These are phyloP conservation scores for Didymellaceae sp. DNA, from an alignment of 2,329 filamentous ascomycete species.

Conservation along the genomic window DNA sequence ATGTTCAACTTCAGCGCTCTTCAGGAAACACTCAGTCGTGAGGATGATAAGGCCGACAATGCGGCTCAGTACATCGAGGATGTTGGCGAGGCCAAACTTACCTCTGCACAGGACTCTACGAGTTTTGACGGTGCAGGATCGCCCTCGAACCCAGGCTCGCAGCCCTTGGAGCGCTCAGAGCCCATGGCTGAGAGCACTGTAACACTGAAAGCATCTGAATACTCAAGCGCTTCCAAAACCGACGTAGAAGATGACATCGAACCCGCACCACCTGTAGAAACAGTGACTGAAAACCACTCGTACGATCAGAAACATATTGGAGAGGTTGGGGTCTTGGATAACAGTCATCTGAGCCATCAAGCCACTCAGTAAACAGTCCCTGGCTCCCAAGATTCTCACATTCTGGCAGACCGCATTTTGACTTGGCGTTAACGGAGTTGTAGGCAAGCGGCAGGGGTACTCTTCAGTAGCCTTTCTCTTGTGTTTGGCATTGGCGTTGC, in stretches of 20 bases:
- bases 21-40: constrained; percentile 79
- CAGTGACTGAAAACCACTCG: constrained; percentile 24
- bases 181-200: constrained; percentile 30
- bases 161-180: constrained; percentile 5
- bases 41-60: constrained; percentile 51
- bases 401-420: constrained; percentile 5
- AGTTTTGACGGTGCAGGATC: constrained; percentile 5
- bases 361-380: constrained; percentile 35
- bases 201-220: constrained; percentile 35
- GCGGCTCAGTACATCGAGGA: constrained; percentile 52
- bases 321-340: constrained; percentile 39
- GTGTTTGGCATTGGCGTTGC: constrained; percentile 5
- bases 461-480: constrained; percentile 15
- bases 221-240: constrained; percentile 6
- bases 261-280: constrained; percentile 32
- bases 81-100: constrained; percentile 20
- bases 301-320: constrained; percentile 46
- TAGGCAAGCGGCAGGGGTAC: constrained; percentile 9
- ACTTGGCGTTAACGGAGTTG: constrained; percentile 23
- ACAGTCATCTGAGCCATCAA: constrained; percentile 29
- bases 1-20: constrained; percentile 93
- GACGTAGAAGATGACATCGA: constrained; percentile 37
- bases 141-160: not conserved
- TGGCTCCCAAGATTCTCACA: not conserved
- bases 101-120: not conserved